Evolutionary conservation across 2,329 filamentous ascomycete genomes (phyloP).

Genomic region (Bipolaris victoriae): DNA sequence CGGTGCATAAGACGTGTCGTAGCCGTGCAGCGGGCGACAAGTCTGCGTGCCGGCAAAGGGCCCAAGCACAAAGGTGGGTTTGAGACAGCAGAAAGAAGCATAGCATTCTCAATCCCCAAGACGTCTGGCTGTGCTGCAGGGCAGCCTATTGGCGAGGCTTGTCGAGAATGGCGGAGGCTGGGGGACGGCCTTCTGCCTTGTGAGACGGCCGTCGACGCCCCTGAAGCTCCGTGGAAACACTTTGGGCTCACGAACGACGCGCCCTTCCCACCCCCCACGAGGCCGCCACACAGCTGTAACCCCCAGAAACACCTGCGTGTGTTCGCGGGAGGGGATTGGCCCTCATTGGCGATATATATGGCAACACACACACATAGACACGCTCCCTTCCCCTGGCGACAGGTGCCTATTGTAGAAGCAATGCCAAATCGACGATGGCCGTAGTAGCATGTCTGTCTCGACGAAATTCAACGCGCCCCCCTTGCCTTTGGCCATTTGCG

Average conservation of each 20-base stretch:
- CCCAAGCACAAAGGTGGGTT: conserved; percentile 22
- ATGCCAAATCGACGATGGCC: conserved; percentile 1
- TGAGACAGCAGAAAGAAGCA: conserved; percentile 22
- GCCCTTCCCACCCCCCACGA: conserved; percentile 22
- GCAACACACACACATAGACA: neutral
- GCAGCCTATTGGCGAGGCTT: conserved; percentile 23
- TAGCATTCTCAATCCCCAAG: conserved; percentile 19
- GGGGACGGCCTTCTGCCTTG: conserved; percentile 16
- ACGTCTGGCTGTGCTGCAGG: conserved; percentile 14
- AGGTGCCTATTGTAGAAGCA: neutral
- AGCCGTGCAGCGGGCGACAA: conserved; percentile 29
- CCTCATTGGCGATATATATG: conserved; percentile 4
- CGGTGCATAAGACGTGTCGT: conserved; percentile 28
- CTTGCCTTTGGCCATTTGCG: neutral
- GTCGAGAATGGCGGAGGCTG: conserved; percentile 13
- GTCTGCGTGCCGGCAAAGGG: conserved; percentile 26
- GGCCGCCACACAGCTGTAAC: conserved; percentile 18
- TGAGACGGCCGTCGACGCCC: conserved; percentile 23
- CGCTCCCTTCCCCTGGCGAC: neutral
- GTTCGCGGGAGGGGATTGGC: conserved; percentile 17
- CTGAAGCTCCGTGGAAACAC: conserved; percentile 30
- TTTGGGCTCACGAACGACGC: conserved; percentile 31
- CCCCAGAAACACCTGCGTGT: conserved; percentile 21
- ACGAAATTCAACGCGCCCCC: neutral
- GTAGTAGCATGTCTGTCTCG: conserved; percentile 5